A percentile compares a stretch with the other conserved stretches of the same genome.
phyloP scores from a whole-genome alignment of 2,329 filamentous ascomycete species.

The Hypoxylon sp. region DNA sequence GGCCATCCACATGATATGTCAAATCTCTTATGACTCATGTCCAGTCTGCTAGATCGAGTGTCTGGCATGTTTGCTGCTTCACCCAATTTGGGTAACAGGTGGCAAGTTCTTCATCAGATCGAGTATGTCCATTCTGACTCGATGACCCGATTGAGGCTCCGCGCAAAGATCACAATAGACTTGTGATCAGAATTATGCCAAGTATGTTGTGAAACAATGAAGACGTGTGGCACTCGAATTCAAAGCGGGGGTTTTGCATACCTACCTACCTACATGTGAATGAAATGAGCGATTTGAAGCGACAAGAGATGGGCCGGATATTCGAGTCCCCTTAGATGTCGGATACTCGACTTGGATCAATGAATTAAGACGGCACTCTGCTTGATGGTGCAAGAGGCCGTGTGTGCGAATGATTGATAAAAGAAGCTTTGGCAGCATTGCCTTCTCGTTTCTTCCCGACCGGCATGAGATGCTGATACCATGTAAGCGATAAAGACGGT shows the following conservation, averaged over 20 bases:
- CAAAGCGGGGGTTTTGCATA: constrained; percentile 28
- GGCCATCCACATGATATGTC: background rate
- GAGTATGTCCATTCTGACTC: background rate
- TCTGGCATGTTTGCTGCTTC: background rate
- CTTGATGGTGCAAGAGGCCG: background rate
- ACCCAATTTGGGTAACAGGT: background rate
- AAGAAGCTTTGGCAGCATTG: background rate
- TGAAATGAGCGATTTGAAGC: background rate
- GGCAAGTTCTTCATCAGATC: constrained; percentile 2
- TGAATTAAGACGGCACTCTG: background rate
- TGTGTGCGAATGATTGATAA: background rate
- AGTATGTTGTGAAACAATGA: constrained; percentile 33
- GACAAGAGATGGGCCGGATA: background rate
- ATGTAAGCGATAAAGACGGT: constrained; percentile 3
- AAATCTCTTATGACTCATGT: constrained; percentile 3
- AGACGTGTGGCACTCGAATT: constrained; percentile 22
- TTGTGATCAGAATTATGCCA: constrained; percentile 22
- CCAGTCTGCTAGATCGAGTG: background rate
- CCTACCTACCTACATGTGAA: constrained; percentile 3
- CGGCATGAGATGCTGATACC: constrained; percentile 22
- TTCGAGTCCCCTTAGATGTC: background rate
- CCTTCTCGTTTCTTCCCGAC: constrained; percentile 6
- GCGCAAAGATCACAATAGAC: constrained; percentile 4
- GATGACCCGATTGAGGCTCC: constrained; percentile 17
- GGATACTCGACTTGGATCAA: background rate